phyloP scores from a whole-genome alignment of 106 monocot species.

The Posidonia australis region DNA sequence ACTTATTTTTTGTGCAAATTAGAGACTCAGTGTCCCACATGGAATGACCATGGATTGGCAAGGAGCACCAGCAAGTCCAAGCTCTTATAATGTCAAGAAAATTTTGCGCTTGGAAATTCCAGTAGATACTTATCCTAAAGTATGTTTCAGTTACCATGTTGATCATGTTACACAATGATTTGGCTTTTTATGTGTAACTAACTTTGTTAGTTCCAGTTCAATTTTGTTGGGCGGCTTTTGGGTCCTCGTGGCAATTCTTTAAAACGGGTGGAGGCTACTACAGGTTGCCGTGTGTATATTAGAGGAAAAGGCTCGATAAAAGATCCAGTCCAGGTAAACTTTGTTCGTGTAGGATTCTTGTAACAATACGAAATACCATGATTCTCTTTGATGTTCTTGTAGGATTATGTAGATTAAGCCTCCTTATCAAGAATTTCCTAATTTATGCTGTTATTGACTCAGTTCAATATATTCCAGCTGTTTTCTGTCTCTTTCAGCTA shows the following conservation, averaged over 20 bases:
- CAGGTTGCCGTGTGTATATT: slow-evolving; percentile 93
- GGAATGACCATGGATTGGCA: slow-evolving; percentile 84
- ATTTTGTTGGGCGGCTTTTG: slow-evolving; percentile 94
- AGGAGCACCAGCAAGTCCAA: slow-evolving; percentile 65
- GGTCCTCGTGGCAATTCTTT: slow-evolving; percentile 90
- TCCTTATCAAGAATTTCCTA: not conserved
- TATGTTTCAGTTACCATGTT: slow-evolving; percentile 16
- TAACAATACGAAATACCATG: no score
- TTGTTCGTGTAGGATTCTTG: no score
- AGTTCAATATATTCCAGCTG: no score
- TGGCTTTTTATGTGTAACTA: not conserved
- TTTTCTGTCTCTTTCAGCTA: no score
- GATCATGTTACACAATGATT: not conserved
- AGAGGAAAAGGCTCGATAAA: slow-evolving; percentile 94
- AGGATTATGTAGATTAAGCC: no score
- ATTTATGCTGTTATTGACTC: no score
- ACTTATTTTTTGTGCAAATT: slow-evolving; percentile 12
- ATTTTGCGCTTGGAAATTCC: slow-evolving; percentile 90
- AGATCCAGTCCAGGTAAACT: slow-evolving; percentile 87
- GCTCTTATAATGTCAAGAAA: slow-evolving; percentile 71
- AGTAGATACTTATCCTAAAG: slow-evolving; percentile 72
- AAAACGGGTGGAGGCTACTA: slow-evolving; percentile 82
- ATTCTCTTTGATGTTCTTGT: no score
- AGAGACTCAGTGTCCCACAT: slow-evolving; percentile 59
- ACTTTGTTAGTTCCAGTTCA: slow-evolving; percentile 48